Evolutionary conservation across 2,329 filamentous ascomycete species (phyloP), one percentile per base, ranked within the genome.

Genomic region (Fusarium beomiforme): DNA sequence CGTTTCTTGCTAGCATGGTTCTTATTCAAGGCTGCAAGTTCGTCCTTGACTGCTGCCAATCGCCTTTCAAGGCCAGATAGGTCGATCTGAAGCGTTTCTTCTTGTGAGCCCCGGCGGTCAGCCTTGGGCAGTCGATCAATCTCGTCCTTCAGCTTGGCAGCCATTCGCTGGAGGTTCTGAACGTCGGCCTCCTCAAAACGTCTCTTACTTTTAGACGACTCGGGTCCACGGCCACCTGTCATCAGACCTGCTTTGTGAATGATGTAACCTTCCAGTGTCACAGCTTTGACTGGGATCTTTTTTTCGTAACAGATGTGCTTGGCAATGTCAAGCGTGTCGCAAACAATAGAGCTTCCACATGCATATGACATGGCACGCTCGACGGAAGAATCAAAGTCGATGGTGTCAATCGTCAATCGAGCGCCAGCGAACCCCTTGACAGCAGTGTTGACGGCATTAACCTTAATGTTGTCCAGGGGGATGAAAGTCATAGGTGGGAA

Each of bases 241-340:
- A 99, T 98, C 57, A 97, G 87, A 77, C 96, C 96, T 47, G 93
- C 94, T 79, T 98, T 98, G 84, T 97, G 94, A 71, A 99, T 98
- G 67, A 99, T 92, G 59, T 92, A 95, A n/a, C 96, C 96, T 78
- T 98, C 95, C 16, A 98, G 82, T 1, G 95, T 97, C 16, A 99
- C 95, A 8, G 95, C 95, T 81, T 98, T 98, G 57, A 97, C 95
- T 64, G 95, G 92, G 34, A 98, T 91, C 34, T 89, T 91, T 70
- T 90, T 92, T 62, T 93, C 90, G 78, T 97, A 98, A 78, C 94
- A 95, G 47, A 99, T 91, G 63, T 95, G 89, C 79, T 97, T 97
- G 31, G 96, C 96, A 58, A 96, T 91, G 7, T 92, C 88, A 37
- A 98, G 85, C 59, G 89, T 93, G 80, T 99, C 96, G 77, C 95